phyloP scores from a whole-genome alignment of 495 filamentous ascomycete species.

The Mytilinidion resinicola region DNA sequence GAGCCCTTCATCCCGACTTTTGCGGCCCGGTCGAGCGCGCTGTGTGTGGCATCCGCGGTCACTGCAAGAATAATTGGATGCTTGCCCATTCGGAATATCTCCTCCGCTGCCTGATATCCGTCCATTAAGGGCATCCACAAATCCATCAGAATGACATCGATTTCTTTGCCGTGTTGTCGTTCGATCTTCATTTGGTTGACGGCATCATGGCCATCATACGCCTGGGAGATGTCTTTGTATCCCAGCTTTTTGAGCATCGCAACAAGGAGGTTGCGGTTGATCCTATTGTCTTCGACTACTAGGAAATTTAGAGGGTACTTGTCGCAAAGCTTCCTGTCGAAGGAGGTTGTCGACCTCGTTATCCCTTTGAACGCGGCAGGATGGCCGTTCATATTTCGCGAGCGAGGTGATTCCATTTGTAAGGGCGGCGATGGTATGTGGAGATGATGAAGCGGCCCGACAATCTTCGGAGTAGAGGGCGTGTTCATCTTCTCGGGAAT shows the following conservation, averaged over 20 bases:
- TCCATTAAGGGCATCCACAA: conserved; percentile 85
- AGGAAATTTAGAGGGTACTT: conserved; percentile 63
- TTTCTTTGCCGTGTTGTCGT: conserved; percentile 33
- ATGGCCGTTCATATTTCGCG: background rate
- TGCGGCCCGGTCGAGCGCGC: conserved; percentile 56
- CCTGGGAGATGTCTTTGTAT: conserved; percentile 56
- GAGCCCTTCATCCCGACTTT: conserved; percentile 69
- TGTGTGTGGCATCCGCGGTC: conserved; percentile 69
- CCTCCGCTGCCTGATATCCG: conserved; percentile 66
- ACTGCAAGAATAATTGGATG: conserved; percentile 58
- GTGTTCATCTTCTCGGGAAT: background rate
- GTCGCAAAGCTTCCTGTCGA: conserved; percentile 46
- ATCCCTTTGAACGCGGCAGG: conserved; percentile 1
- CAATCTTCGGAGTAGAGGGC: background rate
- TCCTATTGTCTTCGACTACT: conserved; percentile 73
- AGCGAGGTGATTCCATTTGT: no score
- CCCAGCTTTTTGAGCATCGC: conserved; percentile 66
- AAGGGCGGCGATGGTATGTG: conserved; percentile 12
- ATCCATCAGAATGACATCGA: conserved; percentile 74
- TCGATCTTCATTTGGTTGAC: conserved; percentile 53
- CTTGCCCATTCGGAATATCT: conserved; percentile 50
- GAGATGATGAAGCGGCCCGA: background rate
- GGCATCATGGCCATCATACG: conserved; percentile 67
- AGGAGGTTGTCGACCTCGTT: conserved; percentile 5
- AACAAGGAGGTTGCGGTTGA: conserved; percentile 69